Base-by-base conservation (phyloP, 306 rosid species). In the Lithocarpus polystachyus region DNA sequence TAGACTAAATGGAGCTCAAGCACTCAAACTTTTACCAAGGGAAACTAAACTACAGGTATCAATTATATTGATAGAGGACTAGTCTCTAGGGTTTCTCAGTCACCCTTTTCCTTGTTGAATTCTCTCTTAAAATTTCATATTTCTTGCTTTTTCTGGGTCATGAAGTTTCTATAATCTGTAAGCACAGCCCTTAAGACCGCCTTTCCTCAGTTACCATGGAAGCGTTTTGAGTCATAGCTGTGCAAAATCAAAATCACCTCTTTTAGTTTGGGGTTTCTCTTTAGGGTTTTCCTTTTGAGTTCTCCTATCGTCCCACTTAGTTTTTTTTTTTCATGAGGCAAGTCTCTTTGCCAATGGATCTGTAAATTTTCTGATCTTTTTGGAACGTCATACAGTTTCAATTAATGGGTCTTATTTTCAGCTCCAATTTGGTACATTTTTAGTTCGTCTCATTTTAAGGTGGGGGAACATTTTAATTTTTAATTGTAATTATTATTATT, bases 171-270 rank as follows among this genome's bases (percentile, higher is more conserved):
- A 0, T 10, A 0, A 45, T 5, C 12, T 9, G 5, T 18, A 80
- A 82, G 98, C 92, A 85, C 83, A 35, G 92, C 98, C 95, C 98
- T 90, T 91, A 90, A 91, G 98, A 89, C 92, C 89, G 98, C 97
- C 97, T 93, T 89, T 90, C 94, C 55, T 3, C 17, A 14, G 13
- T 5, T 71, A 24, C 82, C 35, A 79, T 90, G 98, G 86, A 92
- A 94, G 96, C 92, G 89, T 89, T 74, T 94, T 77, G 97, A 93
- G 98, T 89, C 98, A 93, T 90, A 81, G 90, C 88, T 60, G 88
- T 91, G 92, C 93, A 15, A 92, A 52, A 89, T 72, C 74, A 80
- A 89, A 51, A 33, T 17, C 52, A 33, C 17, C 19, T 75, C 28
- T 4, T 60, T 1, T 17, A 2, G 87, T 48, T 48, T 48, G 53